Evolutionary conservation across 176 grass and related monocot species (phyloP), one percentile per base, ranked within the genome.

Genomic region (Dactylis glomerata): DNA sequence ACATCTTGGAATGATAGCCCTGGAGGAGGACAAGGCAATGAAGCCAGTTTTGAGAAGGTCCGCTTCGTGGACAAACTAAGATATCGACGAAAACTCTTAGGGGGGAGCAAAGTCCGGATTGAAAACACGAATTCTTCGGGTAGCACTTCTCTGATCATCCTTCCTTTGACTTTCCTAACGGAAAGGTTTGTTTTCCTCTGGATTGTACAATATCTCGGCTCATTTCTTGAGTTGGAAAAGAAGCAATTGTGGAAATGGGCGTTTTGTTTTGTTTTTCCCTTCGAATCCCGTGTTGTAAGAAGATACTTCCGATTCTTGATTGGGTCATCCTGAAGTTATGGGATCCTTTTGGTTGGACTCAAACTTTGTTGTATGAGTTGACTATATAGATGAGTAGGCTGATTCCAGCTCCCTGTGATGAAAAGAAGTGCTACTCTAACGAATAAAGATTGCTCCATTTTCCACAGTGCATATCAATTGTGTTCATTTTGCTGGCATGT

Each of bases 1-100:
- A n/a, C 83, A 92, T 90, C 76, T 92, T 26, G 89, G 89, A 41
- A 94, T 97, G 81, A 87, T 97, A 63, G 80, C 88, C 24, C 77
- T 94, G 38, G 92, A 94, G 57, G 94, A 94, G 32, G 92, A 97
- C 46, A 86, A 41, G 68, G 83, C 79, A 1, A 88, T 86, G 76
- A 87, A 92, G 80, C 91, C 90, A 51, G 81, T 90, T 84, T 86
- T 97, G 79, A 89, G 46, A 64, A 86, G 94, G 84, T 97, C 94
- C 1, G 77, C 88, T 30, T 97, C 94, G 2, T 97, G 94, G 94
- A 97, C 92, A 50, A 69, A 61, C 68, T 94, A 73, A 94, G 81
- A 90, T 81, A 64, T 27, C 1, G 74, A 89, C 26, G 65, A 51
- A 58, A 89, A 78, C 22, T 81, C 67, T 62, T 84, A 71, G 68